Conservation (phyloP, 1,284 basidiomycete genomes). For the Trichosporon sp. region DNA sequence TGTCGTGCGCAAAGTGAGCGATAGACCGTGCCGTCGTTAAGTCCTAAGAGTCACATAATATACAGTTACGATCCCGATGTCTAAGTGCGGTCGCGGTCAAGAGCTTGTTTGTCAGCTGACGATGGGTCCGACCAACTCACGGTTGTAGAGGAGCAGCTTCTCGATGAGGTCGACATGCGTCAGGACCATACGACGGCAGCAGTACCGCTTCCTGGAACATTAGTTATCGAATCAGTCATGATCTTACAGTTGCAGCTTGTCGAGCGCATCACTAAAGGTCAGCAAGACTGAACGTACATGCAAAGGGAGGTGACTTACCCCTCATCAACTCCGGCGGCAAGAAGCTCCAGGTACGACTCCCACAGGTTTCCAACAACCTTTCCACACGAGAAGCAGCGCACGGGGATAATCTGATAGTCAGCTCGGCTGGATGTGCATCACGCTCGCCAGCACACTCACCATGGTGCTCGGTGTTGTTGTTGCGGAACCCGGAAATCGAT, state of each 20-base stretch:
- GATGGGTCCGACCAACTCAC: conserved; percentile 54
- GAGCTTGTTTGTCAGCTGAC: conserved; percentile 11
- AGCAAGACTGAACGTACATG: neutral
- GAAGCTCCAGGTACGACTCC: conserved; percentile 72
- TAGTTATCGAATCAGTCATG: neutral
- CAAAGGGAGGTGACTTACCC: conserved; percentile 57
- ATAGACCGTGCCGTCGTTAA: neutral
- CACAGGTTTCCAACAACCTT: conserved; percentile 92
- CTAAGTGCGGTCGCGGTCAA: conserved; percentile 20
- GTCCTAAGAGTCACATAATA: conserved; percentile 13
- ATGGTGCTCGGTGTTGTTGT: conserved; percentile 2
- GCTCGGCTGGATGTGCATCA: neutral
- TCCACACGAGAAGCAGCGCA: conserved; percentile 71
- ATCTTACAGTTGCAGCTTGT: conserved; percentile 69
- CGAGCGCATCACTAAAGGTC: conserved; percentile 75
- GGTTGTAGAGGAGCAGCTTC: conserved; percentile 92
- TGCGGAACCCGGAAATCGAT: neutral
- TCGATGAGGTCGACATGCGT: conserved; percentile 92
- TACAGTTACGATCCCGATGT: conserved; percentile 4
- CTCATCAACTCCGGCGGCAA: conserved; percentile 72
- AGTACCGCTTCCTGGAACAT: conserved; percentile 66
- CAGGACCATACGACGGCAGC: conserved; percentile 94
- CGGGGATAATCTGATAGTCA: conserved; percentile 47
- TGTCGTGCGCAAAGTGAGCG: neutral
- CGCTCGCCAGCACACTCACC: neutral